Evolutionary conservation across 495 filamentous ascomycete genomes (phyloP).

Genomic region (Ascobolus immersus): DNA sequence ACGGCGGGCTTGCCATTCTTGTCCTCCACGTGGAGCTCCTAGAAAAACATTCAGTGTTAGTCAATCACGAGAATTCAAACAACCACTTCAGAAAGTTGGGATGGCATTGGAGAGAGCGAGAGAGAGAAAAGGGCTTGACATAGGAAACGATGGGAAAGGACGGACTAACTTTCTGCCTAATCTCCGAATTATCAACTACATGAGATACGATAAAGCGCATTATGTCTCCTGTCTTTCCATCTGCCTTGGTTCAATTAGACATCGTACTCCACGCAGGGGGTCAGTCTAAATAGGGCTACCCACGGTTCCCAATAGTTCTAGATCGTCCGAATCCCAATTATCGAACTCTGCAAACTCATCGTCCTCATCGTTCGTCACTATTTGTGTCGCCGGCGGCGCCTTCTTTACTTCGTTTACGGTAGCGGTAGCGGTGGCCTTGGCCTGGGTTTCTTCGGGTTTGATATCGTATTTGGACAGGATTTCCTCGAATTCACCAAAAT

Average conservation of each 20-base stretch:
- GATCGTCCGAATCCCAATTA: slow-evolving; percentile 12
- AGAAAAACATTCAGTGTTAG: neutral
- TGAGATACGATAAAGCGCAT: too few species aligned
- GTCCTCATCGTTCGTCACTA: slow-evolving; percentile 10
- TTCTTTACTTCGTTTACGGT: too few species aligned
- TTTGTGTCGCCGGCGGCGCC: too few species aligned
- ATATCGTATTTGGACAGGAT: slow-evolving; percentile 28
- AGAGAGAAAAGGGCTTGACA: neutral
- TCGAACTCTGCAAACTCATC: slow-evolving; percentile 14
- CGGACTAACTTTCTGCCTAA: slow-evolving; percentile 7
- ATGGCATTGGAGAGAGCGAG: too few species aligned
- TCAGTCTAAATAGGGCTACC: slow-evolving; percentile 4
- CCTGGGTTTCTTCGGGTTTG: neutral
- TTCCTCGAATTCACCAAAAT: slow-evolving; percentile 36
- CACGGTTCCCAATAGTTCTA: slow-evolving; percentile 11
- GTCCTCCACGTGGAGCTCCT: slow-evolving; percentile 38
- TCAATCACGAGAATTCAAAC: neutral
- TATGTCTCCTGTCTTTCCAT: slow-evolving; percentile 14
- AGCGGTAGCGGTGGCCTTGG: neutral
- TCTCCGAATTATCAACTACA: slow-evolving; percentile 7
- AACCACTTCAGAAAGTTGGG: too few species aligned
- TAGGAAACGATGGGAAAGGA: neutral
- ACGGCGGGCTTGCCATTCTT: slow-evolving; percentile 34
- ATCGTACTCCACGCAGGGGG: neutral
- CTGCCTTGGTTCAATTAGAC: slow-evolving; percentile 15